phyloP scores from a whole-genome alignment of 306 rosid genomes.

The Lithocarpus polystachyus region DNA sequence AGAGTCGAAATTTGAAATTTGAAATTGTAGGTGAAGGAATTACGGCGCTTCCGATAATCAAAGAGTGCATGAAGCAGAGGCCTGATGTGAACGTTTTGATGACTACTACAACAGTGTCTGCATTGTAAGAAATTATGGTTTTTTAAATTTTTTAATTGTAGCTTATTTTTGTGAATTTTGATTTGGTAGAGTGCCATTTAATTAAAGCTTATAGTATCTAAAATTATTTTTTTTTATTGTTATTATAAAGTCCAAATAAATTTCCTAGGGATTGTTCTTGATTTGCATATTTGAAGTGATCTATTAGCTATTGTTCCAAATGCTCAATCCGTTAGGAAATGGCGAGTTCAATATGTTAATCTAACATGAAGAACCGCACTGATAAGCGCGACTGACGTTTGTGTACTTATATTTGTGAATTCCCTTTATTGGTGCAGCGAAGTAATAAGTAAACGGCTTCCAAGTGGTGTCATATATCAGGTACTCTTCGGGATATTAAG shows the following conservation, averaged over 20 bases:
- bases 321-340: too few species aligned
- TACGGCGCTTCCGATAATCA: constrained; percentile 81
- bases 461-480: constrained; percentile 70
- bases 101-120: constrained; percentile 74
- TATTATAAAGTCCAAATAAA: too few species aligned
- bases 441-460: constrained; percentile 69
- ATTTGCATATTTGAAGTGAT: too few species aligned
- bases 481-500: constrained; percentile 29
- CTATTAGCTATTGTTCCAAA: too few species aligned
- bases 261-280: too few species aligned
- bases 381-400: neutral
- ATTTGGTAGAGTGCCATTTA: too few species aligned
- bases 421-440: constrained; percentile 53
- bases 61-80: constrained; percentile 54
- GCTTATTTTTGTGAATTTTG: too few species aligned
- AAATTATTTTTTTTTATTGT: too few species aligned
- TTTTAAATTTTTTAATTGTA: neutral
- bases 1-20: neutral
- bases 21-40: constrained; percentile 75
- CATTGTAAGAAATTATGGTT: constrained; percentile 54
- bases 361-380: too few species aligned
- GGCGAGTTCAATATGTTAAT: too few species aligned
- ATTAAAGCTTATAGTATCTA: too few species aligned
- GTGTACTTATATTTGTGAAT: neutral
- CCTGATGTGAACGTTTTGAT: constrained; percentile 69